phyloP scores from a whole-genome alignment of 768 basidiomycete genomes.

The Russula compacta region DNA sequence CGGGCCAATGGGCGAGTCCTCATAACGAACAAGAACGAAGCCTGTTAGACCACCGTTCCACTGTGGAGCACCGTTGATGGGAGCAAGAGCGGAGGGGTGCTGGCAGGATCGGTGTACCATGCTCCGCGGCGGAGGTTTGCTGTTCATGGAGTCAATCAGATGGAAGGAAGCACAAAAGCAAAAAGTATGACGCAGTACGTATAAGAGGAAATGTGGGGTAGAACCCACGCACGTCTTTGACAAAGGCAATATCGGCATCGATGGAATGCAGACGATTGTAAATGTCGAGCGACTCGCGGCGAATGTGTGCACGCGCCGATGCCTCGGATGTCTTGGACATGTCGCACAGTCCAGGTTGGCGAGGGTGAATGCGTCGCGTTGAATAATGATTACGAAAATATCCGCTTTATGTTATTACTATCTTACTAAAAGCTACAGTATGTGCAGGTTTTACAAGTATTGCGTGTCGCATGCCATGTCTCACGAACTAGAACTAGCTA shows the following conservation, averaged over 20 bases:
- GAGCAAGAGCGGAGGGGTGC: conserved; percentile 14
- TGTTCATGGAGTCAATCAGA: conserved; percentile 24
- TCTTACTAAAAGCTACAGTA: too few species aligned
- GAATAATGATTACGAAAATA: background rate
- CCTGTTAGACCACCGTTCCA: conserved; percentile 1
- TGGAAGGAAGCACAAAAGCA: background rate
- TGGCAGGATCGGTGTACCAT: conserved; percentile 78
- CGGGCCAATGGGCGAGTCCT: conserved; percentile 11
- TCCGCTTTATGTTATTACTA: background rate
- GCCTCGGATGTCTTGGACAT: conserved; percentile 6
- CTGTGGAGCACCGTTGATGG: background rate
- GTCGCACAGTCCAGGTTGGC: too few species aligned
- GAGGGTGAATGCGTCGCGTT: too few species aligned
- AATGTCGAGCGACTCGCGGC: conserved; percentile 64
- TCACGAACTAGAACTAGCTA: background rate
- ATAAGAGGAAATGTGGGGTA: conserved; percentile 48
- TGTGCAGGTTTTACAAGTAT: background rate
- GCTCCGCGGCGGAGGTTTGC: conserved; percentile 92
- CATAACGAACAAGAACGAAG: conserved; percentile 6
- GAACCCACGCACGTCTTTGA: conserved; percentile 40
- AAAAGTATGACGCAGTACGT: conserved; percentile 33
- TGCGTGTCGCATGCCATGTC: background rate
- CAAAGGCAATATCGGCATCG: conserved; percentile 63
- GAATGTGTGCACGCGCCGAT: conserved; percentile 39
- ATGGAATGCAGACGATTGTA: conserved; percentile 89